Evolutionary conservation across 345 rosid species (phyloP).

Genomic region (Citrus cavaleriei): DNA sequence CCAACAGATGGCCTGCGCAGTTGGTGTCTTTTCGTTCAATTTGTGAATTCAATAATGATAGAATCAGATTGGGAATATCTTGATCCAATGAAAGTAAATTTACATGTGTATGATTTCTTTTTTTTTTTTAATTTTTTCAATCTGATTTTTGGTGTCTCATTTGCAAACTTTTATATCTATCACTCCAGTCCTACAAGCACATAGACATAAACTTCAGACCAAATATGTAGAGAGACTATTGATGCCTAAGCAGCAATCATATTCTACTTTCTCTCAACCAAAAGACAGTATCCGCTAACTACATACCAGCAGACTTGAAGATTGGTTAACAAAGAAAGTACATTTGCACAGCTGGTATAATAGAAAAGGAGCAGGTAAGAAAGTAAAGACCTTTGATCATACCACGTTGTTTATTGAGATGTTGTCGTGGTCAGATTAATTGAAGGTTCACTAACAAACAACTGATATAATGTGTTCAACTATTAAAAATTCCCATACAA

Average conservation of each 20-base stretch:
- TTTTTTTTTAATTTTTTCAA: too few relatives aligned
- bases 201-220: background rate
- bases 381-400: background rate
- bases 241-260: background rate
- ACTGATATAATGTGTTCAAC: background rate
- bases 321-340: background rate
- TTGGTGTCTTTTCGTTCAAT: background rate
- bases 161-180: background rate
- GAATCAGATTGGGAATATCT: background rate
- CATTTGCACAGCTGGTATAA: background rate
- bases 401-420: background rate
- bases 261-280: background rate
- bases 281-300: background rate
- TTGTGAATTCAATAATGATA: background rate
- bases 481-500: background rate
- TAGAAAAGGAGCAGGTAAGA: background rate
- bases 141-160: background rate
- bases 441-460: background rate
- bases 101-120: background rate
- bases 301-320: background rate
- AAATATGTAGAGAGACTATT: background rate
- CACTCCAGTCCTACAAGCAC: background rate
- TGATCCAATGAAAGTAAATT: background rate
- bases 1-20: background rate
- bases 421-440: background rate